Conservation (phyloP, 2,329 filamentous ascomycete species). For the Pyricularia sp. region DNA sequence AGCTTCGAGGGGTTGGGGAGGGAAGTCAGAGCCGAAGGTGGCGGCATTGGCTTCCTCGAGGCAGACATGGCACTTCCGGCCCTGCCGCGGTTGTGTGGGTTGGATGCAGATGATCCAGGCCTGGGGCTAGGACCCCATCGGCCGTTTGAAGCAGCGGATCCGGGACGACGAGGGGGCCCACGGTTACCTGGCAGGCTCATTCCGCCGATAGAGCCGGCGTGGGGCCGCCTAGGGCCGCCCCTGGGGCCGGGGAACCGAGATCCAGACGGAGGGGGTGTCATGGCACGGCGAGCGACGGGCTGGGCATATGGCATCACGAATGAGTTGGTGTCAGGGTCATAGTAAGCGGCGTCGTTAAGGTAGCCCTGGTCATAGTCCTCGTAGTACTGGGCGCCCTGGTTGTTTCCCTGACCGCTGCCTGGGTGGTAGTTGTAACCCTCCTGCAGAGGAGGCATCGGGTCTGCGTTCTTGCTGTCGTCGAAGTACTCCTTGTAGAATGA, state of each 20-base stretch:
- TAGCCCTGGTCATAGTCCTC: constrained; percentile 69
- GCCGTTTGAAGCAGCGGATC: constrained; percentile 20
- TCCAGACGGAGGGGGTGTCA: constrained; percentile 78
- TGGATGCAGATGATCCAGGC: constrained; percentile 54
- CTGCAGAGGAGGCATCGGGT: constrained; percentile 17
- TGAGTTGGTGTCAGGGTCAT: constrained; percentile 56
- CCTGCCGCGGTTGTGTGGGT: constrained; percentile 34
- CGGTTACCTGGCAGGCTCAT: constrained; percentile 36
- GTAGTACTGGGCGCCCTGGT: constrained; percentile 42
- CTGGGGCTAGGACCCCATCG: constrained; percentile 32
- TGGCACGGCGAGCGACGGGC: constrained; percentile 78
- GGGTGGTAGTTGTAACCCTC: constrained; percentile 12
- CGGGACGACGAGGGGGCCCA: constrained; percentile 21
- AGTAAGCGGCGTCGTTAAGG: constrained; percentile 52
- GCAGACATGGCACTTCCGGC: constrained; percentile 37
- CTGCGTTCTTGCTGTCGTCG: constrained; percentile 60
- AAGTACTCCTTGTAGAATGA: constrained; percentile 99
- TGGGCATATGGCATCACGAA: constrained; percentile 80
- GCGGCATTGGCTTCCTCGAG: constrained; percentile 46
- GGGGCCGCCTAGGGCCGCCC: constrained; percentile 23
- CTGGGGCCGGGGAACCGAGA: constrained; percentile 29
- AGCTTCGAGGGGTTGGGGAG: constrained; percentile 82
- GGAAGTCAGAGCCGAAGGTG: constrained; percentile 63
- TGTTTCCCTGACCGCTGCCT: constrained; percentile 7
- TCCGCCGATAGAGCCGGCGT: constrained; percentile 38